Base-by-base conservation (phyloP, 2,329 filamentous ascomycete species). In the Penicillium sp. region DNA sequence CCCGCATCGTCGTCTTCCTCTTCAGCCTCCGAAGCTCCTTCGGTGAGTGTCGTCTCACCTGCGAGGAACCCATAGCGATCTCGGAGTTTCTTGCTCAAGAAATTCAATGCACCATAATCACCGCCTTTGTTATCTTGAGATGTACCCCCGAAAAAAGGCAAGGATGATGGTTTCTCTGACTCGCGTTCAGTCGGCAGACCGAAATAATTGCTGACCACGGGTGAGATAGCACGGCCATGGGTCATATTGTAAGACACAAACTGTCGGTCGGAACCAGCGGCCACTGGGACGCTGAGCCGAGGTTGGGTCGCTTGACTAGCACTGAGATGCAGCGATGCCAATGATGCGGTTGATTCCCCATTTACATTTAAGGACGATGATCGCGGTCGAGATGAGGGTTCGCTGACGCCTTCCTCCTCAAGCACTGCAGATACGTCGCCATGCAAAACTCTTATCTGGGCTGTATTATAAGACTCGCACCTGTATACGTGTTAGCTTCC, bases 31-130 rank as follows among this genome's bases (percentile, higher is more conserved):
- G 57, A 57, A 9, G 51, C 35, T 6, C 54, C 55, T 49, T 69
- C 64, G 3, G 51, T 51, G n/a, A 60, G 56, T 33, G 64, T 58
- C 3, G 60, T 57, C 28, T 66, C 65, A 20, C 63, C 63, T 6
- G 65, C 58, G 44, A 73, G 65, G 28, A 73, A 65, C 6, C 68
- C 60, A 58, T 72, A 72, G 48, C 63, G 65, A 46, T 69, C 68
- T 40, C 67, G 65, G 20, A 78, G 72, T 65, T 75, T 77, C 11
- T 76, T 72, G 41, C 78, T 78, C 81, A 27, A 79, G 78, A 27
- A 86, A 63, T 51, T 86, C 79, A 49, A 83, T 16, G 61, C 82
- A 16, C 81, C 78, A 0, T 79, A 79, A 14, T 82, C 79, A 8
- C 73, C 70, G n/a, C 65, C 55, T 43, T 56, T 40, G 16, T 58